A percentile compares a stretch with the other conserved stretches of the same genome.
Conservation (phyloP, 1,284 basidiomycete species). For the Ganoderma resinaceum region DNA sequence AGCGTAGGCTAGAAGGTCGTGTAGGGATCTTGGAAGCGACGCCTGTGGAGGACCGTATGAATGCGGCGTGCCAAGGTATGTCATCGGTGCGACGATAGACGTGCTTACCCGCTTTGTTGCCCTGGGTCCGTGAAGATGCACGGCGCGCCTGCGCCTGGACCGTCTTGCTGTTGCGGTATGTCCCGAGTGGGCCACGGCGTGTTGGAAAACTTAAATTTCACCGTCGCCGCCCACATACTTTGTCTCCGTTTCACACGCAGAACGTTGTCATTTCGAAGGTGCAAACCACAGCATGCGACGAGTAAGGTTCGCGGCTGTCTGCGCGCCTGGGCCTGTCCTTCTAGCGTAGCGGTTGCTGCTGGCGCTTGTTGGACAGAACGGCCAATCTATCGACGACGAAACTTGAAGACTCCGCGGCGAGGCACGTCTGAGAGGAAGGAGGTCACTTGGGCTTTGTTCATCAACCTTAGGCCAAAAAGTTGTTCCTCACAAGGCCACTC, state of each 20-base stretch:
- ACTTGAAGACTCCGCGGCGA: background rate
- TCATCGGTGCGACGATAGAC: background rate
- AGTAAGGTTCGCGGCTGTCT: background rate
- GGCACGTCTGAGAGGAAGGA: background rate
- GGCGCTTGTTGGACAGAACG: background rate
- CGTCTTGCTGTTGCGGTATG: background rate
- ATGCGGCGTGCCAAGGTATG: conserved; percentile 9
- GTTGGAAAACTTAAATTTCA: background rate
- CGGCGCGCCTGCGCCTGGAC: background rate
- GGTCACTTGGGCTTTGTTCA: background rate
- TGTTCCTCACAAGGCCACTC: background rate
- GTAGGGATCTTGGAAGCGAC: conserved; percentile 1
- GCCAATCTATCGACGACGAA: background rate
- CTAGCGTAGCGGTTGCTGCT: background rate
- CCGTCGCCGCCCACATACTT: background rate
- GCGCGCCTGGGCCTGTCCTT: background rate
- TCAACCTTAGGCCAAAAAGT: background rate
- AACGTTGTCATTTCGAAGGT: background rate
- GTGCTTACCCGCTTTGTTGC: background rate
- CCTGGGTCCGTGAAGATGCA: conserved; percentile 4
- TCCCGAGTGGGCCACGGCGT: background rate
- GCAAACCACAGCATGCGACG: background rate
- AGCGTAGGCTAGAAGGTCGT: background rate
- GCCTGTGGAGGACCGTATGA: background rate
- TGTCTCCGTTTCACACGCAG: background rate